phyloP scores from a whole-genome alignment of 2,329 filamentous ascomycete genomes.

The Madurella mycetomatis region DNA sequence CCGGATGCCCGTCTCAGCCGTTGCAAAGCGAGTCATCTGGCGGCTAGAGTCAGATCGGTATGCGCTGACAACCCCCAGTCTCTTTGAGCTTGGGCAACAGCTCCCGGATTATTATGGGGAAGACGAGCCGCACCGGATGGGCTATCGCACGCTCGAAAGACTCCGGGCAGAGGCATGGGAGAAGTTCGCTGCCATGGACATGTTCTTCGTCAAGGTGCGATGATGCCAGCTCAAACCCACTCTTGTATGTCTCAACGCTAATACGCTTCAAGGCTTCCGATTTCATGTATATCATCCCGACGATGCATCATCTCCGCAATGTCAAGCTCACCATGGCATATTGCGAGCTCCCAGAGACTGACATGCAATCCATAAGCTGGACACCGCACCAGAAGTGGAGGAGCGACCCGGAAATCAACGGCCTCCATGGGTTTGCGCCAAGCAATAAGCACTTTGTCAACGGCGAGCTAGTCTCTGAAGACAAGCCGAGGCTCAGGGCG shows the following conservation, averaged over 20 bases:
- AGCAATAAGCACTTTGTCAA: slow-evolving; percentile 56
- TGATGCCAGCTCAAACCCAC: too few relatives aligned
- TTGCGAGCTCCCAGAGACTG: slow-evolving; percentile 52
- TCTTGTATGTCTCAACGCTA: slow-evolving; percentile 21
- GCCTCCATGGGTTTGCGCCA: slow-evolving; percentile 52
- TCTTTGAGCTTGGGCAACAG: slow-evolving; percentile 51
- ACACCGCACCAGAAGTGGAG: slow-evolving; percentile 52
- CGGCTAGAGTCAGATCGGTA: slow-evolving; percentile 54
- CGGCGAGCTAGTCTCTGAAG: slow-evolving; percentile 50
- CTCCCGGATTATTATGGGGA: slow-evolving; percentile 49
- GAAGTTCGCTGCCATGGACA: slow-evolving; percentile 53
- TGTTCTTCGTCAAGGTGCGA: slow-evolving; percentile 64
- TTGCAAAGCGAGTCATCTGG: slow-evolving; percentile 59
- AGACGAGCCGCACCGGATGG: slow-evolving; percentile 42
- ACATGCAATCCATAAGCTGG: slow-evolving; percentile 41
- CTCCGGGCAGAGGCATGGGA: slow-evolving; percentile 48
- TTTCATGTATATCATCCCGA: slow-evolving; percentile 55
- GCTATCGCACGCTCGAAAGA: slow-evolving; percentile 40
- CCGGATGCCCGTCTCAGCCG: slow-evolving; percentile 46
- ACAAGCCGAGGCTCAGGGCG: slow-evolving; percentile 42
- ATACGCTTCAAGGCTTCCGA: slow-evolving; percentile 51
- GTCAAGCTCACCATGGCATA: slow-evolving; percentile 56
- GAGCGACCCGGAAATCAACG: slow-evolving; percentile 50
- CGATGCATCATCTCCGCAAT: slow-evolving; percentile 53
- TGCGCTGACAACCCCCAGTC: slow-evolving; percentile 45